phyloP scores from a whole-genome alignment of 768 basidiomycete species.

The Lactifluus subvellereus region DNA sequence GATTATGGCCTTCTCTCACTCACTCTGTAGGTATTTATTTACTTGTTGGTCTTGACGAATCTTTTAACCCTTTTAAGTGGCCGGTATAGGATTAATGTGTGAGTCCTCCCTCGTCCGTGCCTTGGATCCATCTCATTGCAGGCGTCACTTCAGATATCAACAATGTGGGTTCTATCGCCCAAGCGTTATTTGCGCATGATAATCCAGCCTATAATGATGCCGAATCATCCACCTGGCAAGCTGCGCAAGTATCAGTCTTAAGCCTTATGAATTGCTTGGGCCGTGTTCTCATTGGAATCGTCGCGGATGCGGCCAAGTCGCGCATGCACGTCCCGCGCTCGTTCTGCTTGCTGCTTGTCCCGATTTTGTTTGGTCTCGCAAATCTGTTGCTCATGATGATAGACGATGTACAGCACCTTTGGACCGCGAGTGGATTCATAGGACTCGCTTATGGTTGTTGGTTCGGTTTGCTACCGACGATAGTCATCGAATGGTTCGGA shows the following conservation, averaged over 20 bases:
- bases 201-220: conserved; percentile 59
- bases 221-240: conserved; percentile 69
- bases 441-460: conserved; percentile 69
- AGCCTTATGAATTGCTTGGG: conserved; percentile 79
- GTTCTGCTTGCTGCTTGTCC: conserved; percentile 62
- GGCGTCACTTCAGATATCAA: conserved; percentile 55
- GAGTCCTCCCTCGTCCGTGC: conserved; percentile 25
- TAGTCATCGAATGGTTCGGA: conserved; percentile 87
- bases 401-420: conserved; percentile 55
- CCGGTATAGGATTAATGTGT: conserved; percentile 77
- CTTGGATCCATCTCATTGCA: conserved; percentile 6
- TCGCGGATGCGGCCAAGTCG: conserved; percentile 59
- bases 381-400: conserved; percentile 56
- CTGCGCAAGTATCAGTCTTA: conserved; percentile 76
- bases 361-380: conserved; percentile 62
- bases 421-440: conserved; percentile 51
- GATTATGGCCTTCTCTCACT: conserved; percentile 50
- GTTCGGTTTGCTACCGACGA: conserved; percentile 70
- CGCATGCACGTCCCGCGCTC: conserved; percentile 57
- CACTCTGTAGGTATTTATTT: conserved; percentile 43
- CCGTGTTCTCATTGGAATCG: conserved; percentile 68
- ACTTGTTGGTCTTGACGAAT: neutral
- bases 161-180: conserved; percentile 76
- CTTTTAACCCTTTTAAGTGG: conserved; percentile 38
- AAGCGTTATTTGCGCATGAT: conserved; percentile 57